Base-by-base conservation (phyloP, 1,139 yeast species). In the Arxiozyma slooffiae region DNA sequence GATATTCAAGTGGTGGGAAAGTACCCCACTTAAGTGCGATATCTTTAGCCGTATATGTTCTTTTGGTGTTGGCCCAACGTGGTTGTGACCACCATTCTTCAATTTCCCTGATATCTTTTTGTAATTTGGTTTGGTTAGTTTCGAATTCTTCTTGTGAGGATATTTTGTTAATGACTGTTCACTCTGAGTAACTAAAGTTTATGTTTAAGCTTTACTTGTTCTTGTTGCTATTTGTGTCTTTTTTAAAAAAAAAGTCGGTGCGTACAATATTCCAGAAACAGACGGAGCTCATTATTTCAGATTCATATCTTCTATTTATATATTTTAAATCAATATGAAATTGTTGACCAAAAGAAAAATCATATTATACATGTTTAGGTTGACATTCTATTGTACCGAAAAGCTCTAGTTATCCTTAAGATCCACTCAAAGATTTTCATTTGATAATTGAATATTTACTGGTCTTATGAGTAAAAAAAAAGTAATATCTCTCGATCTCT, bases 1-100 rank as follows among this genome's bases (percentile, higher is more conserved):
- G 90, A 69, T 84, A 85, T 55, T 76, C 74, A 53, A 81, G 74
- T 11, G 70, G 65, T 50, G 75, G 73, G 57, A 90, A 63, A 44
- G 89, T 76, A 48, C 96, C 89, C 70, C 97, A 84, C 79, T 90
- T 87, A 60, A 77, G 75, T 48, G 94, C 97, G 64, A 90, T 88
- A 62, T 88, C 95, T 68, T 82, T 89, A 40, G 97, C 86, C 50
- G 87, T 69, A 73, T 90, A 92, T 67, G 85, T 85, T 69, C 98
- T 84, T 74, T 82, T 87, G 64, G 95, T 85, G 64, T 82, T 80
- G 55, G 72, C 73, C 96, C 96, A 90, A 71, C 98, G 85, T 56
- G 96, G 94, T 63, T 83, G 78, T 11, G 84, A 66, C 97, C 97
- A 90, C 97, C 97, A 90, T 64, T 81, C 67, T 58, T 82, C 78